Percentiles rank a stretch among this genome's conserved stretches.
These are phyloP conservation scores for Myxozyma mucilagina DNA, from an alignment of 805 yeast species.

Conservation along the genomic window DNA sequence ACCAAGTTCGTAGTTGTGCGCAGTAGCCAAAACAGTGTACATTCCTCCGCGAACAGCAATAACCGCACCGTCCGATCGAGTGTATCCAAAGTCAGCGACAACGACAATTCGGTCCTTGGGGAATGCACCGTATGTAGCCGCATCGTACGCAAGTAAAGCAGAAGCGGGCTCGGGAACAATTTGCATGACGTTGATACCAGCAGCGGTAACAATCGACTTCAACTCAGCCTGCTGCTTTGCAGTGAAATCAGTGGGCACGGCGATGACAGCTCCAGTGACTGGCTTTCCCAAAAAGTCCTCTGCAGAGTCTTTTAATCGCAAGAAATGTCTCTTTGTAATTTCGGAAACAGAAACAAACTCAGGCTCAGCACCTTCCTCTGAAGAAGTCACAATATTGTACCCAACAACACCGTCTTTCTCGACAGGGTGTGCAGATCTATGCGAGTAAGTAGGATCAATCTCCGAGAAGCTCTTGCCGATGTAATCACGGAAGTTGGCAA, in stretches of 20 bases:
- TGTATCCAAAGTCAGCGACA: constrained; percentile 96
- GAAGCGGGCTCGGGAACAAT: constrained; percentile 90
- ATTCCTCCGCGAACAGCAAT: constrained; percentile 92
- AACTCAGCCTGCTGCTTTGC: constrained; percentile 69
- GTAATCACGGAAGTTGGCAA: constrained; percentile 89
- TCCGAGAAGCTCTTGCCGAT: constrained; percentile 73
- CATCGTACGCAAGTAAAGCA: constrained; percentile 79
- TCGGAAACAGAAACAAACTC: constrained; percentile 71
- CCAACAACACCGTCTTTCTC: constrained; percentile 41
- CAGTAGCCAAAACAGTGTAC: constrained; percentile 81
- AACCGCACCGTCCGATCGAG: constrained; percentile 93
- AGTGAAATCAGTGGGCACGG: constrained; percentile 87
- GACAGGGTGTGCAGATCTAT: constrained; percentile 66
- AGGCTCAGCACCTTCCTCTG: constrained; percentile 49
- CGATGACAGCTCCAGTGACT: constrained; percentile 79
- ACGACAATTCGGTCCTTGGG: constrained; percentile 72
- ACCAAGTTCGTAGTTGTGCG: constrained; percentile 79
- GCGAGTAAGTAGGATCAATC: constrained; percentile 64
- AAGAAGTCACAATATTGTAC: constrained; percentile 20
- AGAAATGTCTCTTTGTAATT: constrained; percentile 79
- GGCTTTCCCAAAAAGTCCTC: constrained; percentile 84
- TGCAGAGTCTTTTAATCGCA: constrained; percentile 81
- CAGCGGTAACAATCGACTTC: constrained; percentile 59
- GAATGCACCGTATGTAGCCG: constrained; percentile 30
- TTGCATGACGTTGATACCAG: constrained; percentile 81